Base-by-base conservation (phyloP, 257 asterid genomes). In the Solanum piurae region DNA sequence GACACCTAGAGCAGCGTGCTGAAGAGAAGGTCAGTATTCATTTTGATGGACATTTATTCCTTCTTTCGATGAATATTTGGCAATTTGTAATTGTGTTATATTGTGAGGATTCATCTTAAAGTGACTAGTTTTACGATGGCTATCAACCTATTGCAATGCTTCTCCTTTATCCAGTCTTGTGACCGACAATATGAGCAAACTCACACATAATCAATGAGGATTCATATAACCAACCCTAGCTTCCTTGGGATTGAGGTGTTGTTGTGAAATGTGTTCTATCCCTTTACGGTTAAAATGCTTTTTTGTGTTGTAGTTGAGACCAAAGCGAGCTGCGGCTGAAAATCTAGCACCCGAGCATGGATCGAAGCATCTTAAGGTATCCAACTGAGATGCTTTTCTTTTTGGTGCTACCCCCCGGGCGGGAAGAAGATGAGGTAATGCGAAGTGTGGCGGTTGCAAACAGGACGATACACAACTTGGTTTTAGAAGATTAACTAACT, bases 291-390 rank as follows among this genome's bases (percentile, higher is more conserved):
- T 72, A 18, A 72, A 72, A 72, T 33, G 13, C 25, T 33, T 72
- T 29, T 72, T 34, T 8, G 82, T 16, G 23, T 85, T 85, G 87
- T 87, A 92, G 94, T 72, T 88, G 89, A 88, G 90, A 87, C 88
- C 83, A 14, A 92, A 92, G 90, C 90, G 94, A 86, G 91, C 94
- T 66, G 94, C 94, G 31, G 77, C 94, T 21, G 93, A 89, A 49
- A 92, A 72, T 89, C 87, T 90, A 44, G 52, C 84, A 8, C 90
- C 91, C 0, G 91, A 89, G 76, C 90, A 88, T 75, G 92, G 91
- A 87, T 34, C 85, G 31, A 92, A 92, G 87, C 89, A 88, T 85
- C 90, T 85, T 13, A 92, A 89, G 90, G 87, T 89, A 40, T 83
- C 91, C 18, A 58, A 71, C 46, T 87, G 87, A 25, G 93, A 86